These are phyloP conservation scores for Trichoderma asperelloides DNA, from an alignment of 495 filamentous ascomycete genomes.

Conservation along the genomic window DNA sequence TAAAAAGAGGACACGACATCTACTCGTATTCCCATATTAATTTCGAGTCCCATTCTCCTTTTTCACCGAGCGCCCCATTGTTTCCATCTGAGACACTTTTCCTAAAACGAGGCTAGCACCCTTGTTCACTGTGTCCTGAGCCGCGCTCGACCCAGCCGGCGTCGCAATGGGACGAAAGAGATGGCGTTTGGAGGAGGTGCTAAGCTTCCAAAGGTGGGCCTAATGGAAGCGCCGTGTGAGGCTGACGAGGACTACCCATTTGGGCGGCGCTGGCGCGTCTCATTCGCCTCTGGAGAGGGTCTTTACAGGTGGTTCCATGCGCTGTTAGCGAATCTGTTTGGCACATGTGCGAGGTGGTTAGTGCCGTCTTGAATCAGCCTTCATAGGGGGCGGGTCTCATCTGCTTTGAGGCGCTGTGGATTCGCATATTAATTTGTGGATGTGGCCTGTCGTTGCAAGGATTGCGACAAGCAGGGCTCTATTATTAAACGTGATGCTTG, in stretches of 20 bases:
- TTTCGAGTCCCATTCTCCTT: neutral
- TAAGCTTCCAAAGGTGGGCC: neutral
- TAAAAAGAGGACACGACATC: neutral
- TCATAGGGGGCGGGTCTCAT: neutral
- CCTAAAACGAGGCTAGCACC: constrained; percentile 1
- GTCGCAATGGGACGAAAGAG: neutral
- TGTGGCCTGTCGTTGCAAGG: too few relatives aligned
- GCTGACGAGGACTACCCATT: constrained; percentile 4
- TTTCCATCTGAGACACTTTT: neutral
- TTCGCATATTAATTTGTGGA: neutral
- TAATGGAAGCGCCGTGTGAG: neutral
- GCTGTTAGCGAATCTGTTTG: neutral
- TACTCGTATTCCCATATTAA: neutral
- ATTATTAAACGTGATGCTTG: too few relatives aligned
- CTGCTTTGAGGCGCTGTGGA: neutral
- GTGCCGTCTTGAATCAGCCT: neutral
- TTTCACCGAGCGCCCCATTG: neutral
- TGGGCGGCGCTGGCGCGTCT: neutral
- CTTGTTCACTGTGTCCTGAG: neutral
- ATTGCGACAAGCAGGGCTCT: too few relatives aligned
- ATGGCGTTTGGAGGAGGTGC: neutral
- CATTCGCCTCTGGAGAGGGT: neutral
- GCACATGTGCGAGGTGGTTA: too few relatives aligned
- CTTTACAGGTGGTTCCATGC: neutral
- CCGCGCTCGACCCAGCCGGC: neutral